Base-by-base conservation (phyloP, 257 asterid genomes). In the Thymus mandschuricus region DNA sequence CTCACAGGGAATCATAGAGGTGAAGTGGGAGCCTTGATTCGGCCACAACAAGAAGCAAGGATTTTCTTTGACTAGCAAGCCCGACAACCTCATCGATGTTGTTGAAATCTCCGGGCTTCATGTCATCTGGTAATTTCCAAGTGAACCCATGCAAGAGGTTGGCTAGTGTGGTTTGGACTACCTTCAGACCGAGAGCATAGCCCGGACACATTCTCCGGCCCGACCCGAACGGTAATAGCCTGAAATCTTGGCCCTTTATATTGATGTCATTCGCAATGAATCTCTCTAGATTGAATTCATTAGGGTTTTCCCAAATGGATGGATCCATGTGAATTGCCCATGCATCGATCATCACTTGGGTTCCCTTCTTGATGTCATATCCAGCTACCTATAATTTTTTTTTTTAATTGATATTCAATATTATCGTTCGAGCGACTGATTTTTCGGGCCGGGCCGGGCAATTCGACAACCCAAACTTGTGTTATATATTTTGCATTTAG, bases 201-300 rank as follows among this genome's bases (percentile, higher is more conserved):
- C 94, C 91, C 4, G 94, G 89, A 38, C 94, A 87, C 82, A 82
- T 82, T 34, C 91, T 83, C 5, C 89, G 76, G 6, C 91, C 91
- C 70, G 91, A 75, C 41, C 89, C 91, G 8, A 86, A 84, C 21
- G 91, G 91, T 62, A 86, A 33, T 0, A 86, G 79, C 85, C 78
- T 81, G 2, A 77, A 86, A 66, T 81, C 80, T 0, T 81, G 89
- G 0, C 89, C 91, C 81, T 75, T 86, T 0, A 84, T 83, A 59
- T 86, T 88, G 29, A 86, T 80, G 3, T 6, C 46, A 34, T 62
- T 82, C 4, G 85, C 84, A 3, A 78, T 8, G 28, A 87, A 87
- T 52, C 94, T 81, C 43, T 80, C 87, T 0, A 91, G 94, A n/a
- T 77, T 11, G 34, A 87, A 87, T 43, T 85, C 87, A 1, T 30